Evolutionary conservation across 2,329 filamentous ascomycete species (phyloP).

Genomic region (Lasiodiplodia sp.): DNA sequence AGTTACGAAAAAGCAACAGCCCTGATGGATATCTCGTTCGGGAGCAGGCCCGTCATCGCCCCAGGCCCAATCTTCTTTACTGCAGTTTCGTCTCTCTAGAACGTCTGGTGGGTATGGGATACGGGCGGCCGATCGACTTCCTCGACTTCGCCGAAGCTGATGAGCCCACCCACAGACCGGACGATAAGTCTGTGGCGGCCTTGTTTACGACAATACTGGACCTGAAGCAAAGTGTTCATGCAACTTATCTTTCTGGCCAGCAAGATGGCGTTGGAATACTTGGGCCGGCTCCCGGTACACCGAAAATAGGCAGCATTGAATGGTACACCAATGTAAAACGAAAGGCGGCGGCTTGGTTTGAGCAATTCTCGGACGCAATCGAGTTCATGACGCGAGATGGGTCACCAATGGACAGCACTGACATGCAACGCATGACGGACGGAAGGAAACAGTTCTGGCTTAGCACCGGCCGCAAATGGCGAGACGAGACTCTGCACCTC

Average conservation of each 20-base stretch:
- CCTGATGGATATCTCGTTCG: constrained; percentile 21
- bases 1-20: constrained; percentile 26
- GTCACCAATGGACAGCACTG: neutral
- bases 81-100: constrained; percentile 26
- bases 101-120: constrained; percentile 22
- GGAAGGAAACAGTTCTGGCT: constrained; percentile 15
- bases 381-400: constrained; percentile 4
- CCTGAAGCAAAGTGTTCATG: constrained; percentile 14
- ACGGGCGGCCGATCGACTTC: constrained; percentile 27
- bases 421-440: neutral
- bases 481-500: constrained; percentile 28
- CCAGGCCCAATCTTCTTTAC: constrained; percentile 25
- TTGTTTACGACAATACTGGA: constrained; percentile 11
- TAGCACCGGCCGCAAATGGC: constrained; percentile 22
- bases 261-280: constrained; percentile 10
- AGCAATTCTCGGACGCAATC: constrained; percentile 10
- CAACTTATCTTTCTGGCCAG: constrained; percentile 16
- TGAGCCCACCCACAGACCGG: constrained; percentile 13
- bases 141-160: constrained; percentile 27
- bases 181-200: constrained; percentile 14
- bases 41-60: constrained; percentile 9
- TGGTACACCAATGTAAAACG: constrained; percentile 23
- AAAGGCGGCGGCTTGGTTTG: constrained; percentile 15
- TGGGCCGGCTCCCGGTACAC: neutral
- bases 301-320: constrained; percentile 13